Evolutionary conservation across 2,329 filamentous ascomycete species (phyloP), one percentile per base, ranked within the genome.

Genomic region (Rutstroemia sp.): DNA sequence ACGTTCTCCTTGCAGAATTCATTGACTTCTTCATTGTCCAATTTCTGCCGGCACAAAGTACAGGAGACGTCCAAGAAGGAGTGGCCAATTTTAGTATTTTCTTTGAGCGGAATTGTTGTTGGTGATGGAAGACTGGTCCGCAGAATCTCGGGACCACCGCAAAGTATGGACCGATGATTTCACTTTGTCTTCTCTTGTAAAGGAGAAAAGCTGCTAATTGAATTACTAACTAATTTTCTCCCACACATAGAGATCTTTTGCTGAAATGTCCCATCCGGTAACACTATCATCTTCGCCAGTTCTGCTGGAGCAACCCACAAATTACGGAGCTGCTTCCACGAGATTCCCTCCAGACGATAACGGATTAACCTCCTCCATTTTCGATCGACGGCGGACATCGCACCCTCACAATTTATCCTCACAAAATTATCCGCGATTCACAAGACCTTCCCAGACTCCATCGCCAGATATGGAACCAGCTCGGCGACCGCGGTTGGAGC

Each of bases 221-320:
- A 34, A 16, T 38, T 44, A 51, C 53, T 55, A 19, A 55, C 36
- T 9, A 30, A n/a, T 36, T 25, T 14, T 56, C 62, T 57, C 55
- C 50, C 47, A 38, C 30, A 54, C 39, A 49, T 44, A 69, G 67
- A 64, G 65, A 60, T 61, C 64, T 34, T 66, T 62, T 50, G 52
- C 54, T 36, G 63, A 68, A 39, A 68, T 68, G 63, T 67, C 65
- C 39, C 64, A 65, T 51, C 53, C 60, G 30, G 60, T 57, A 46
- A 61, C 66, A 7, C 51, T 67, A 21, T 67, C 64, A 49, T 64
- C 65, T 45, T 67, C 65, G 12, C 62, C 65, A 4, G 52, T 63
- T 17, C 47, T 59, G 21, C 62, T 67, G 51, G 57, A 56, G 36
- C 59, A 63, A 27, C 49, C 58, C 16, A 47, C 59, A 17, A 48